A percentile compares a stretch with the other conserved stretches of the same genome.
Evolutionary conservation across 805 yeast genomes (phyloP).

Genomic region (Hagleromyces aurorensis): DNA sequence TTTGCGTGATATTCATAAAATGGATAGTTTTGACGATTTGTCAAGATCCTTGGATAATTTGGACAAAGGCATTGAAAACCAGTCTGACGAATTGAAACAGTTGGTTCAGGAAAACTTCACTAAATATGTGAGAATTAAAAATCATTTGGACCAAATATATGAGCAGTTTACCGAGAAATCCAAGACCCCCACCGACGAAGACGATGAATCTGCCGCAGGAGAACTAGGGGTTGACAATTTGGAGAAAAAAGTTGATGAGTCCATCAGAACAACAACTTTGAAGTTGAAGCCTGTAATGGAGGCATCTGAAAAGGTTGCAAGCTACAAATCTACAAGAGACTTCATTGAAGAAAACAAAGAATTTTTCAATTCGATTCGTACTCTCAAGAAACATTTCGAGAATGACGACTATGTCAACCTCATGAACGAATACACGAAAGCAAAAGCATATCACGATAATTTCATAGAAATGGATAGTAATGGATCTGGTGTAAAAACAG

Average conservation of each 20-base stretch:
- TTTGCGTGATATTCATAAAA: slow-evolving; percentile 46
- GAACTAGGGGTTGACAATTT: slow-evolving; percentile 30
- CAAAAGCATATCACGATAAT: slow-evolving; percentile 26
- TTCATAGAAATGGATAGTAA: slow-evolving; percentile 12
- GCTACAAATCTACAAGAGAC: slow-evolving; percentile 41
- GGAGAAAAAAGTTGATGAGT: slow-evolving; percentile 38
- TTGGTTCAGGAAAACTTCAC: slow-evolving; percentile 54
- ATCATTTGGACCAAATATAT: slow-evolving; percentile 53
- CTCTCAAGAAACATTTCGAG: slow-evolving; percentile 36
- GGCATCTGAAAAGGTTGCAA: slow-evolving; percentile 40
- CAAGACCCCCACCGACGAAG: slow-evolving; percentile 16
- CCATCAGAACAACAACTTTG: slow-evolving; percentile 45
- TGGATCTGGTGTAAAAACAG: slow-evolving; percentile 21
- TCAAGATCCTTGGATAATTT: slow-evolving; percentile 40
- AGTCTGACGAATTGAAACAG: slow-evolving; percentile 41
- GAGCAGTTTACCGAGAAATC: slow-evolving; percentile 39
- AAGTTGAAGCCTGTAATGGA: slow-evolving; percentile 53
- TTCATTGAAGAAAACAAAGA: slow-evolving; percentile 45
- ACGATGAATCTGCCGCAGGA: slow-evolving; percentile 22
- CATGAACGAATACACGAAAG: slow-evolving; percentile 48
- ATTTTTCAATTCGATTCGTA: slow-evolving; percentile 51
- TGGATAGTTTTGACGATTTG: slow-evolving; percentile 46
- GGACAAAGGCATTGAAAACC: slow-evolving; percentile 41
- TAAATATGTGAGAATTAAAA: slow-evolving; percentile 56
- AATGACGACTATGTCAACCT: slow-evolving; percentile 51